Base-by-base conservation (phyloP, 2,329 filamentous ascomycete species). In the Alternaria atra region DNA sequence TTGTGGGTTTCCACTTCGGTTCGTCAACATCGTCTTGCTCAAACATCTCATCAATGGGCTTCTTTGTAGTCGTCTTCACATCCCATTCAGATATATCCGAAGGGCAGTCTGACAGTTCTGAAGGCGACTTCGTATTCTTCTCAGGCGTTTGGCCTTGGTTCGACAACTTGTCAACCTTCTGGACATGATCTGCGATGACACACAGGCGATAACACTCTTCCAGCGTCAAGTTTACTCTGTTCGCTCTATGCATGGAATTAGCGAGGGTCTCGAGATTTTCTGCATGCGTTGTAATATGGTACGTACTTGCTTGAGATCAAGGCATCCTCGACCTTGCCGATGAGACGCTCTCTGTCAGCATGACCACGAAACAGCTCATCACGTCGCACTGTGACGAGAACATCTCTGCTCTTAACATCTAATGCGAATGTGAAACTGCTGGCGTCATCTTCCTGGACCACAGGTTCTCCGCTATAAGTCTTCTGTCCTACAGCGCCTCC, bases 61-160 rank as follows among this genome's bases (percentile, higher is more conserved):
- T 43, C 12, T 35, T 44, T 8, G 12, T 23, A 17, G 13, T 25
- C 7, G 47, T 32, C 4, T 17, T 32, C 8, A 65, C 32, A 4
- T 67, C 48, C 63, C 56, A 61, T 5, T 65, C 60, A 1, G 66
- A 71, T 17, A 71, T 34, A 27, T 69, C 63, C 12, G 68, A 69
- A 2, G 68, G 68, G 20, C 54, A 68, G 44, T 65, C 63, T 12
- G 68, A 69, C 10, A 71, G 54, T n/a, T 53, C 58, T 6, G 61
- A 58, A 25, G 42, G 20, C 2, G 52, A 46, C 20, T 20, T 20
- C 20, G 20, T 20, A 20, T 20, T 20, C 20, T 20, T 20, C 20
- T 20, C 20, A 20, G 20, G 20, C 20, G 20, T 20, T 20, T 29
- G 29, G 10, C 32, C 25, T 46, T 42, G 17, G 5, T 20, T 43